Evolutionary conservation across 2,329 filamentous ascomycete genomes (phyloP).

Genomic region (Microdochium bolleyi): DNA sequence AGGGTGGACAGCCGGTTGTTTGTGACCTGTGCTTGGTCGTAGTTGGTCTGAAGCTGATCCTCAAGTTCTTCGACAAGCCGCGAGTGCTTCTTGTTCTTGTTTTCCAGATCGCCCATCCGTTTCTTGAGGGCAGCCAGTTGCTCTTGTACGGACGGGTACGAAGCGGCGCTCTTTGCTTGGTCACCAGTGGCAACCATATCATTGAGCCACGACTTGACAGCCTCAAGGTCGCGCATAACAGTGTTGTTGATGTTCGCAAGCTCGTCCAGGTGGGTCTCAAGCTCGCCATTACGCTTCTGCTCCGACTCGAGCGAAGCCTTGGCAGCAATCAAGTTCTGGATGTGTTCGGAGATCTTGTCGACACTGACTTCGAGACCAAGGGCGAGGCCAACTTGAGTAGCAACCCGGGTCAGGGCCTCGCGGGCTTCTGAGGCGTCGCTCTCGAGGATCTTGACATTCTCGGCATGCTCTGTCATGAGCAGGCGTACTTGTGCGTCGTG

Average conservation of each 20-base stretch:
- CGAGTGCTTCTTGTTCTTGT: constrained; percentile 80
- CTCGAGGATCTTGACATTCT: constrained; percentile 47
- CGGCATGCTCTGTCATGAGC: constrained; percentile 53
- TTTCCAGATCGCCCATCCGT: constrained; percentile 54
- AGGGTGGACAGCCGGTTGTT: constrained; percentile 81
- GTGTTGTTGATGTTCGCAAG: constrained; percentile 50
- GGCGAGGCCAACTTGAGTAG: constrained; percentile 53
- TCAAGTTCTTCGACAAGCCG: constrained; percentile 92
- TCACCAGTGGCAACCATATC: constrained; percentile 43
- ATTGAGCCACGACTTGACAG: constrained; percentile 45
- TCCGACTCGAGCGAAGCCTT: constrained; percentile 53
- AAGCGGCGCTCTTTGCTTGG: constrained; percentile 26
- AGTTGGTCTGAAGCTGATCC: constrained; percentile 91
- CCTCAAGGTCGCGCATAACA: constrained; percentile 54
- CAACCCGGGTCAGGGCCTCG: constrained; percentile 56
- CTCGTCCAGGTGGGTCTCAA: constrained; percentile 47
- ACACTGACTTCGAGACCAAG: constrained; percentile 56
- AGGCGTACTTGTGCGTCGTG: constrained; percentile 50
- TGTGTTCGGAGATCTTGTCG: constrained; percentile 58
- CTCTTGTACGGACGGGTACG: constrained; percentile 39
- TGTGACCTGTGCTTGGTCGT: constrained; percentile 80
- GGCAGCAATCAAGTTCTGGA: constrained; percentile 46
- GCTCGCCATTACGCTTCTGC: constrained; percentile 48
- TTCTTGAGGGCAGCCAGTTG: constrained; percentile 56
- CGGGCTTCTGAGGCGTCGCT: constrained; percentile 57